These are phyloP conservation scores for Fusarium gaditjirri DNA, from an alignment of 2,329 filamentous ascomycete genomes.

Conservation along the genomic window DNA sequence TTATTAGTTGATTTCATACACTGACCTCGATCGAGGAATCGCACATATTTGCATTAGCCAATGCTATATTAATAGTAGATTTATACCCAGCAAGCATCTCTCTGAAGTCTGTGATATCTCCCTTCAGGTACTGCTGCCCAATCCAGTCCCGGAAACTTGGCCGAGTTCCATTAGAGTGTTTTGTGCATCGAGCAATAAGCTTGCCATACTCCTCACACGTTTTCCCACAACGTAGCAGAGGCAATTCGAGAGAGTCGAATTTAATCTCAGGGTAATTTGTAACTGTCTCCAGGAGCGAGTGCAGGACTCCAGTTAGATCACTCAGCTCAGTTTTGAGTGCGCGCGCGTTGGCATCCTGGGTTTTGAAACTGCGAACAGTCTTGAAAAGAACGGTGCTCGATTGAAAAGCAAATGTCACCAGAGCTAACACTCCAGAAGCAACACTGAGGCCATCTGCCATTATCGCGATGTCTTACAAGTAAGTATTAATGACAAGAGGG, in stretches of 20 bases:
- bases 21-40: not conserved
- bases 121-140: conserved; percentile 55
- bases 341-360: conserved; percentile 47
- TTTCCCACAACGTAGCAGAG: conserved; percentile 55
- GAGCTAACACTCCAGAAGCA: conserved; percentile 20
- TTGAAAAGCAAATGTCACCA: conserved; percentile 36
- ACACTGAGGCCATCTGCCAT: conserved; percentile 36
- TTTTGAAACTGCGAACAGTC: conserved; percentile 23
- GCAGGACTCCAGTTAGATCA: conserved; percentile 51
- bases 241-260: conserved; percentile 42
- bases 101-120: conserved; percentile 55
- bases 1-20: not conserved
- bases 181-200: conserved; percentile 50
- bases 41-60: conserved; percentile 37
- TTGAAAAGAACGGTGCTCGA: conserved; percentile 29
- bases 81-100: conserved; percentile 55
- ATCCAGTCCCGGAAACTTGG: conserved; percentile 58
- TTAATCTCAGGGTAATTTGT: conserved; percentile 11
- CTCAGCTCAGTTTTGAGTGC: conserved; percentile 55
- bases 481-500: not conserved
- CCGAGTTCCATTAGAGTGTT: conserved; percentile 47
- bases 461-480: not conserved
- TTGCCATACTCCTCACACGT: conserved; percentile 55
- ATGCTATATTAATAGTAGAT: conserved; percentile 38
- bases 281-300: conserved; percentile 46